phyloP scores from a whole-genome alignment of 768 basidiomycete genomes.

The Lentinula lateritia region DNA sequence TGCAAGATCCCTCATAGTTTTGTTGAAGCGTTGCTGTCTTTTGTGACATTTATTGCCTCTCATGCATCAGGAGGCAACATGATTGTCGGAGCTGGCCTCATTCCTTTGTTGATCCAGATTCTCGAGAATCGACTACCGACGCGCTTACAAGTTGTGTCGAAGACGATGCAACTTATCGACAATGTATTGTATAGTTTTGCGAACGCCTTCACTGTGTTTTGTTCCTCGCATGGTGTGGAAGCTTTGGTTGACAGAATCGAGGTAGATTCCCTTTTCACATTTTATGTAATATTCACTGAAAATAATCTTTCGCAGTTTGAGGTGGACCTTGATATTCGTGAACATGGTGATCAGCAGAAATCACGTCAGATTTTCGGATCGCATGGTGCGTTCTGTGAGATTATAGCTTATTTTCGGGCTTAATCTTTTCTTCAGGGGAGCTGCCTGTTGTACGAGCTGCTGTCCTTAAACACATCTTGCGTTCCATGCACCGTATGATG shows the following conservation, averaged over 20 bases:
- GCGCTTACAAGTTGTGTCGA: conserved; percentile 74
- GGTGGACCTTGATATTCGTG: conserved; percentile 58
- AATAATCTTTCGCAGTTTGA: conserved; percentile 44
- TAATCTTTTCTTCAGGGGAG: conserved; percentile 39
- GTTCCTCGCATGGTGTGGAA: conserved; percentile 78
- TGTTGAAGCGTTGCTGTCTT: conserved; percentile 78
- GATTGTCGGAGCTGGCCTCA: conserved; percentile 90
- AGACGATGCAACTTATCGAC: conserved; percentile 89
- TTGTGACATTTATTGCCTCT: conserved; percentile 83
- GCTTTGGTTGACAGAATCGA: conserved; percentile 82
- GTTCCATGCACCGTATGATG: conserved; percentile 97
- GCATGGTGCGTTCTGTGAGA: conserved; percentile 37
- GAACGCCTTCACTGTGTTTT: conserved; percentile 85
- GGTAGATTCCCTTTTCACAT: conserved; percentile 37
- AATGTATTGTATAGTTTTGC: conserved; percentile 86
- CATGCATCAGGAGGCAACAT: conserved; percentile 85
- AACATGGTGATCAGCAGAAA: conserved; percentile 39
- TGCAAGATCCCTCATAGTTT: conserved; percentile 68
- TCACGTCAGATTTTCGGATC: conserved; percentile 43
- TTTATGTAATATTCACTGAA: not conserved
- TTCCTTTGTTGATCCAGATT: conserved; percentile 85
- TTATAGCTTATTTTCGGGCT: not conserved
- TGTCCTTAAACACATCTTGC: conserved; percentile 84
- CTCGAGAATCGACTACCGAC: conserved; percentile 71
- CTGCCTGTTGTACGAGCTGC: conserved; percentile 71